Conservation (phyloP, 345 rosid genomes). For the Hibiscus syriacus region DNA sequence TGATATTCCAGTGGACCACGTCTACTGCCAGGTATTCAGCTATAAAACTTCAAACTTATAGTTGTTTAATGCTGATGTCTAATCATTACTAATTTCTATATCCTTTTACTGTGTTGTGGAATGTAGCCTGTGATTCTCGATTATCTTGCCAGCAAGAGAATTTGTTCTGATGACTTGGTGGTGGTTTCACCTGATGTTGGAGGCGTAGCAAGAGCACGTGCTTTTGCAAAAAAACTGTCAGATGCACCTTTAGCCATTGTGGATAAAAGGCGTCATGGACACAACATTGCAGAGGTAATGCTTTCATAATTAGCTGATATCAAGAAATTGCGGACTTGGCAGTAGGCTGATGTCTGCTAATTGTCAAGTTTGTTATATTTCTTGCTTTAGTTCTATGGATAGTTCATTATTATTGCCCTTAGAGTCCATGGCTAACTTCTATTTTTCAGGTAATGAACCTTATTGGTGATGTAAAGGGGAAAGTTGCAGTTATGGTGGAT, state of each 20-base stretch:
- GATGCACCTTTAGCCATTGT: no score
- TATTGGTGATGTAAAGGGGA: constrained; percentile 94
- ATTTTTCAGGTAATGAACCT: constrained; percentile 82
- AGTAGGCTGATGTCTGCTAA: not conserved
- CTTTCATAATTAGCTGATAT: constrained; percentile 2
- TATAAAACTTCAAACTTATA: not conserved
- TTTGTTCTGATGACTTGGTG: no score
- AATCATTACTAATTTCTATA: not conserved
- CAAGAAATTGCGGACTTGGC: not conserved
- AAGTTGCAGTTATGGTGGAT: no score
- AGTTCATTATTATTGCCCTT: not conserved
- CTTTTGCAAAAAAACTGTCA: constrained; percentile 87
- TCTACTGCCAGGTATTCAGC: constrained; percentile 66
- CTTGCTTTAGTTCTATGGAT: not conserved
- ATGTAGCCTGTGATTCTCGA: no score
- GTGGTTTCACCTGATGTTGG: no score
- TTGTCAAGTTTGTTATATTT: not conserved
- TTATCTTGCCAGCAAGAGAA: no score
- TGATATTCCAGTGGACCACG: constrained; percentile 94
- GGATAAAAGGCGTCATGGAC: no score
- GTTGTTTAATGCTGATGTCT: not conserved
- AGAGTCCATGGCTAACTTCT: not conserved
- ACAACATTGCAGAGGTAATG: constrained; percentile 92
- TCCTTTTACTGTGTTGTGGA: constrained; percentile 39
- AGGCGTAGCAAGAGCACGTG: constrained; percentile 95